phyloP scores from a whole-genome alignment of 2,329 filamentous ascomycete species.

The Trichoderma oligosporum region DNA sequence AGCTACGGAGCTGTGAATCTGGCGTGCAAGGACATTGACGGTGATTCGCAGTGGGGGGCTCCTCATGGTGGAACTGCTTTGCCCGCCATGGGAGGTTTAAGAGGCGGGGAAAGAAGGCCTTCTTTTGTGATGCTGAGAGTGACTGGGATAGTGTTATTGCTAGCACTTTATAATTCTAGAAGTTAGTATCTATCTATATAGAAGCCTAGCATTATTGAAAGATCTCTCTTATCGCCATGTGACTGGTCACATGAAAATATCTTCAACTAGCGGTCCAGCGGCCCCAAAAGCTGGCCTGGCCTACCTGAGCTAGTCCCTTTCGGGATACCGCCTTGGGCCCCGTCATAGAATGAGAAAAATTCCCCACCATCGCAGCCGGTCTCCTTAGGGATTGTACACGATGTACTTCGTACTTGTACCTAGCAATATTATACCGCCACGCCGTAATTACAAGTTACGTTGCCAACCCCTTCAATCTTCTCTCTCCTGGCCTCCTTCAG shows the following conservation, averaged over 20 bases:
- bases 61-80: conserved; percentile 29
- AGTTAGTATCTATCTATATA: too few species aligned
- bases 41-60: conserved; percentile 32
- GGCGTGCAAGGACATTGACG: conserved; percentile 30
- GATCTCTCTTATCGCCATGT: conserved; percentile 26
- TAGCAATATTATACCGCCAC: conserved; percentile 18
- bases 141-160: too few species aligned
- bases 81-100: not conserved
- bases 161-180: too few species aligned
- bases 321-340: conserved; percentile 14
- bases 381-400: too few species aligned
- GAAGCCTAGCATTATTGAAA: not conserved
- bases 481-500: not conserved
- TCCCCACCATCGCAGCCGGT: conserved; percentile 11
- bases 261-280: not conserved
- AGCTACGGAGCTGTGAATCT: conserved; percentile 29
- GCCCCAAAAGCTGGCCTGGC: not conserved
- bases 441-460: conserved; percentile 19
- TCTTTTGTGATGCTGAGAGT: not conserved
- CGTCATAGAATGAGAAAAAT: conserved; percentile 1
- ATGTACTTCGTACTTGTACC: conserved; percentile 4
- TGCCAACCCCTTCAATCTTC: conserved; percentile 18
- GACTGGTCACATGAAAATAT: conserved; percentile 22
- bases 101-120: not conserved
- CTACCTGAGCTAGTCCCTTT: not conserved